Percentiles rank a stretch among this genome's conserved stretches.
Evolutionary conservation across 176 grass and related monocot genomes (phyloP).

Genomic region (Oryza meyeriana): DNA sequence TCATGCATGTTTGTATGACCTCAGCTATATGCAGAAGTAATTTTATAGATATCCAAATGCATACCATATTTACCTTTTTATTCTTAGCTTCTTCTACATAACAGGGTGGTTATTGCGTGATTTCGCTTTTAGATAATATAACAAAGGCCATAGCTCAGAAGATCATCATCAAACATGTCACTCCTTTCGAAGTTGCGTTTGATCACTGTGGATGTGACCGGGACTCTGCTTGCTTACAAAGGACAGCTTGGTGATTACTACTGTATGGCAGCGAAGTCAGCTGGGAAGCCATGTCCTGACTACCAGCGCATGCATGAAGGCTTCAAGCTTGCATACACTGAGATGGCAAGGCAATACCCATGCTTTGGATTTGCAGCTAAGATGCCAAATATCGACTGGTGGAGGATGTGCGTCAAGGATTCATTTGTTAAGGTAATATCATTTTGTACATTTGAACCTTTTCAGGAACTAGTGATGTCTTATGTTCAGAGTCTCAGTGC

Average conservation of each 20-base stretch:
- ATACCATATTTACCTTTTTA: background rate
- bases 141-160: background rate
- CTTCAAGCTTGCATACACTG: conserved; percentile 82
- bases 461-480: background rate
- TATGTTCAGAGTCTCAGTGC: background rate
- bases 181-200: conserved; percentile 73
- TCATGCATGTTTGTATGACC: background rate
- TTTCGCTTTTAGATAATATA: conserved; percentile 20
- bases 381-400: conserved; percentile 82
- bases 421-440: conserved; percentile 64
- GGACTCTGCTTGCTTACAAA: conserved; percentile 95
- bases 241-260: conserved; percentile 98
- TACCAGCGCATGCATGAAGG: conserved; percentile 94
- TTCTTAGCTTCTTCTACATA: background rate
- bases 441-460: background rate
- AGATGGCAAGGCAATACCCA: conserved; percentile 76
- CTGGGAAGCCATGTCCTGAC: conserved; percentile 88
- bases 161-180: conserved; percentile 47
- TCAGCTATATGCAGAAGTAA: background rate
- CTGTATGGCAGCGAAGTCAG: conserved; percentile 92
- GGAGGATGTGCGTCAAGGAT: conserved; percentile 90
- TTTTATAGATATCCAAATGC: background rate
- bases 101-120: background rate
- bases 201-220: conserved; percentile 92
- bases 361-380: conserved; percentile 88